phyloP scores from a whole-genome alignment of 1,284 basidiomycete species.

The Heterobasidion irregulare region DNA sequence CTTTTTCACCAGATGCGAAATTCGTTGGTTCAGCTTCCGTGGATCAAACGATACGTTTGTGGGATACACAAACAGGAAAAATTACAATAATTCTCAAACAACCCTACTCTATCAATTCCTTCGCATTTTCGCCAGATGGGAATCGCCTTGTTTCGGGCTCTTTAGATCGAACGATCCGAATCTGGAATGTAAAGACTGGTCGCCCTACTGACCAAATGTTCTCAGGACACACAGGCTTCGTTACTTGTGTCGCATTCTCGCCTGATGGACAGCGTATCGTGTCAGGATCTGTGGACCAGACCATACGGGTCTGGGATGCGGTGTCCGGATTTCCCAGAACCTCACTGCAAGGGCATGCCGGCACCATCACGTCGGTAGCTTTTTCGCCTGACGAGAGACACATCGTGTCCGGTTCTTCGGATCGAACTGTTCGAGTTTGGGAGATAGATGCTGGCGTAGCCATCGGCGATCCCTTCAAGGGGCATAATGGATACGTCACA shows the following conservation, averaged over 20 bases:
- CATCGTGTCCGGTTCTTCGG: not conserved
- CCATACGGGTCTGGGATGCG: conserved; percentile 6
- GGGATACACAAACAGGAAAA: too few relatives aligned
- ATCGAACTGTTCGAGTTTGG: not conserved
- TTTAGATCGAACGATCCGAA: conserved; percentile 1
- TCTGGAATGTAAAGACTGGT: conserved; percentile 5
- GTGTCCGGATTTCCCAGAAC: not conserved
- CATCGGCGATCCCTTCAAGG: conserved; percentile 2
- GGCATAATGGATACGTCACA: conserved; percentile 5
- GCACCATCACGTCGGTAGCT: not conserved
- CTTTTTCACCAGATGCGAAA: too few relatives aligned
- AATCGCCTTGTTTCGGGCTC: conserved; percentile 4
- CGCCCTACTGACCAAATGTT: not conserved
- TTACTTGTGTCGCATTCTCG: conserved; percentile 3
- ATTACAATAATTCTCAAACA: not conserved
- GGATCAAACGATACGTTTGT: too few relatives aligned
- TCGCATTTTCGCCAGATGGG: not conserved
- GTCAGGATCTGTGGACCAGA: conserved; percentile 5
- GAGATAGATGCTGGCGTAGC: not conserved
- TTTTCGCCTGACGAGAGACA: not conserved
- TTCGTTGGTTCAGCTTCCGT: too few relatives aligned
- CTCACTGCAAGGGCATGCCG: not conserved
- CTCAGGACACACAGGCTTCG: conserved; percentile 1
- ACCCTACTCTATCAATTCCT: not conserved
- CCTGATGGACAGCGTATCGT: conserved; percentile 6